Base-by-base conservation (phyloP, 2,329 filamentous ascomycete species). In the Colletotrichum acutatum region DNA sequence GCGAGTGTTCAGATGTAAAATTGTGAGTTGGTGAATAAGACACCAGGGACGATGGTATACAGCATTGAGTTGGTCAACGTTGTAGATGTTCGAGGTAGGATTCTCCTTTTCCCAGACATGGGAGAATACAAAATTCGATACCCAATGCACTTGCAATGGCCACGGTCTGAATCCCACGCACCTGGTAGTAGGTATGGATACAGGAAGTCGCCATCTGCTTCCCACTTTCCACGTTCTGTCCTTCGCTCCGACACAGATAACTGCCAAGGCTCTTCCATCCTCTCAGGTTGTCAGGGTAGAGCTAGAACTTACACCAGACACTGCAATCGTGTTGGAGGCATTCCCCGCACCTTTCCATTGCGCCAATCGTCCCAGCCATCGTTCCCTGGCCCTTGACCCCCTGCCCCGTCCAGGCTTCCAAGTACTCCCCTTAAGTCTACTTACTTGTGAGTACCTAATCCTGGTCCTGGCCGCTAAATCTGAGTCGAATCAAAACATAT, bases 401-500 rank as follows among this genome's bases (percentile, higher is more conserved):
- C 62, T 19, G 19, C 14, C 49, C 49, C 52, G 28, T n/a, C 42
- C n/a, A 42, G 14, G 37, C 54, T 58, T n/a, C 56, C 28, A 9
- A 6, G 24, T 11, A 58, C 53, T 56, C 22, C 12, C 53, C 26
- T 16, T 11, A 24, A 64, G 46, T 32, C 46, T 49, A n/a, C 37
- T 53, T 22, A 24, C 26, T 54, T 30, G 60, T 30, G 32, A 64
- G 46, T 46, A 37, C 28, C 66, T 22, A 56, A 65, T 65, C 66
- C 53, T 28, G 42, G 70, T 65, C 66, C 54, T 32, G 32, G 66
- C 66, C 70, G 66, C 70, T 64, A 69, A 69, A 58, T 49, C 42
- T 28, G 28, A 64, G 71, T 66, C 61, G n/a, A 66, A 65, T 26
- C 60, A 56, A 60, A 66, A 64, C 53, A 64, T 37, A 69, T 34